Percentiles rank a stretch among this genome's conserved stretches.
These are phyloP conservation scores for Salix exigua DNA, from an alignment of 345 rosid genomes.

Conservation along the genomic window DNA sequence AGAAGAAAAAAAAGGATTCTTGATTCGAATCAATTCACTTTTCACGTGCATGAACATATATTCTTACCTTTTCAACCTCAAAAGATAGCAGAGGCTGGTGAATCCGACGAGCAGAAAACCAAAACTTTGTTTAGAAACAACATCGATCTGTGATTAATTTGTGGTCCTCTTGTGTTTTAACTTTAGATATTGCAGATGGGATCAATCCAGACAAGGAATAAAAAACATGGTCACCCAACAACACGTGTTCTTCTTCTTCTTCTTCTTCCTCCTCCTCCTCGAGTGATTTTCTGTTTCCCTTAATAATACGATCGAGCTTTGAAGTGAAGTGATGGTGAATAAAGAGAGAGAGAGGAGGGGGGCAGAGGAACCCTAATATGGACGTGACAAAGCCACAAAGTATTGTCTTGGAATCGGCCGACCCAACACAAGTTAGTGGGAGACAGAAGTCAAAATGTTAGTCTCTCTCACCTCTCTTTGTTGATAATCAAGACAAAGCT, in stretches of 20 bases:
- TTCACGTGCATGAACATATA: not conserved
- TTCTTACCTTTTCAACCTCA: not conserved
- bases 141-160: too few species aligned
- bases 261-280: too few species aligned
- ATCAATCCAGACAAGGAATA: too few species aligned
- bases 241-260: too few species aligned
- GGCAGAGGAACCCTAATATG: not conserved
- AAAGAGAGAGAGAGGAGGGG: not conserved
- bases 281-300: too few species aligned
- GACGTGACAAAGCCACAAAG: constrained; percentile 28
- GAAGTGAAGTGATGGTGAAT: not conserved
- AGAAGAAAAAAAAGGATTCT: not conserved
- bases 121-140: not conserved
- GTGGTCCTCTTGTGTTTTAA: not conserved
- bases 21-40: not conserved
- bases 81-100: not conserved
- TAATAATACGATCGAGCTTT: not conserved
- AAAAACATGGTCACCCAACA: too few species aligned
- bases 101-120: not conserved
- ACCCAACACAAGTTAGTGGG: constrained; percentile 44
- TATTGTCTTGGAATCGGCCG: constrained; percentile 34
- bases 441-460: constrained; percentile 29
- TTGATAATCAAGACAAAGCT: constrained; percentile 22
- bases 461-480: not conserved
- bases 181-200: too few species aligned